Evolutionary conservation across 352 stramenopile species (phyloP).

Genomic region (Hyaloperonospora brassicae): DNA sequence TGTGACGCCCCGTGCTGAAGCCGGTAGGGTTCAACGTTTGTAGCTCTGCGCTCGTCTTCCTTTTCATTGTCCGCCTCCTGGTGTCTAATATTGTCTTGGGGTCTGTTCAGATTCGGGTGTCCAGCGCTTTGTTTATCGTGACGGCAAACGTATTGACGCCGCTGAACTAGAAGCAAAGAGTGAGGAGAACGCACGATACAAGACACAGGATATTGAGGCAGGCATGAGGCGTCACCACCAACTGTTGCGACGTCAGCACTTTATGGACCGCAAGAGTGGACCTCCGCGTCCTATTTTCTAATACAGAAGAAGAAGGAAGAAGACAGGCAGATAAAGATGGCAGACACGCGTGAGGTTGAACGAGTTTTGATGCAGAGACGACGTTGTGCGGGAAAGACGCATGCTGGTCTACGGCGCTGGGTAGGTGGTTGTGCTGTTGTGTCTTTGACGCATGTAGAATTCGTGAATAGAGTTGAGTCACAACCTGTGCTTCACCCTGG

Average conservation of each 20-base stretch:
- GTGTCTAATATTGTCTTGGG: no score
- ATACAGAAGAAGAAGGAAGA: slow-evolving; percentile 7
- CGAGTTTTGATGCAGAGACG: slow-evolving; percentile 1
- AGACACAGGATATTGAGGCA: slow-evolving; percentile 59
- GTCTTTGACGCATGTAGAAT: no score
- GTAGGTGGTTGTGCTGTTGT: slow-evolving; percentile 1
- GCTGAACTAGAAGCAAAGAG: slow-evolving; percentile 32
- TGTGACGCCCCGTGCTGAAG: slow-evolving; percentile 57
- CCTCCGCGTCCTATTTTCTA: slow-evolving; percentile 38
- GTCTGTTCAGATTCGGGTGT: slow-evolving; percentile 41
- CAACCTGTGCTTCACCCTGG: background rate
- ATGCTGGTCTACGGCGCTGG: no score
- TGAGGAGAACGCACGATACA: slow-evolving; percentile 58
- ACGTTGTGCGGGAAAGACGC: no score
- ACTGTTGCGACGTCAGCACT: slow-evolving; percentile 75
- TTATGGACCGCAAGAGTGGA: slow-evolving; percentile 70
- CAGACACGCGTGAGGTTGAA: background rate
- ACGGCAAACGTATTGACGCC: slow-evolving; percentile 61
- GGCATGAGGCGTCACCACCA: slow-evolving; percentile 69
- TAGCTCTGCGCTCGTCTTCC: background rate
- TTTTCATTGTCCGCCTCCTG: background rate
- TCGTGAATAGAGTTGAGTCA: no score
- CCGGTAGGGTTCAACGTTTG: slow-evolving; percentile 26
- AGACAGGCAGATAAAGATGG: background rate
- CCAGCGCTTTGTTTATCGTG: slow-evolving; percentile 77